Base-by-base conservation (phyloP, 768 basidiomycete species). In the Nidularia pulvinata region DNA sequence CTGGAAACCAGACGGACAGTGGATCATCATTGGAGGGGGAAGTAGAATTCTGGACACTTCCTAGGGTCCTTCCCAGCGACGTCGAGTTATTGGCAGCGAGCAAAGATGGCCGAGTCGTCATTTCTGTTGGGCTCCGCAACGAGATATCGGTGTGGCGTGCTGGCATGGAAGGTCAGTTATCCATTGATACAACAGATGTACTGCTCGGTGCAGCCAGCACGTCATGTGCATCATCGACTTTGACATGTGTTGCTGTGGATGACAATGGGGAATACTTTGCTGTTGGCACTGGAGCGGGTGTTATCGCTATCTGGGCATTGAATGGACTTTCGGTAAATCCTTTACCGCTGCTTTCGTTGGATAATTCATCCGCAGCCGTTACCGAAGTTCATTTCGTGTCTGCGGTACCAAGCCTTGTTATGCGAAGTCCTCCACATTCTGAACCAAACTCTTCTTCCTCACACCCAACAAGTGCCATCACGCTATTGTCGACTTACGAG, bases 61-160 rank as follows among this genome's bases (percentile, higher is more conserved):
- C 90, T n/a, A 83, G 92, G n/a, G 80, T 84, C 4, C 92, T 92
- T 61, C 68, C 82, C 1, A 88, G 86, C 22, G 95, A 97, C 59
- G 83, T 96, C 10, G 93, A 95, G 55, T 74, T 95, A 16, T 72
- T 95, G 19, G 86, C 89, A 1, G 69, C 83, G 1, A 93, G 88
- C 63, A 75, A 74, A 48, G 82, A 89, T 59, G 87, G 89, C n/a
- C 70, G 74, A 37, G 68, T 84, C 2, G 71, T 90, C 43, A 81
- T 86, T 13, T 85, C 88, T 3, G 84, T 93, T 33, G 90, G 91
- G 5, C 64, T 93, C 50, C 85, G 89, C 60, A 92, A 91, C 62
- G 88, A 93, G 64, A 72, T 95, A 39, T 77, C 77, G 50, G 72
- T 93, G 7, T 93, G 90, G 91, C 75, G 78, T 36, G 70, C 72